A percentile compares a stretch with the other conserved stretches of the same genome.
These are phyloP conservation scores for Anastatica hierochuntica DNA, from an alignment of 345 rosid genomes.

Conservation along the genomic window DNA sequence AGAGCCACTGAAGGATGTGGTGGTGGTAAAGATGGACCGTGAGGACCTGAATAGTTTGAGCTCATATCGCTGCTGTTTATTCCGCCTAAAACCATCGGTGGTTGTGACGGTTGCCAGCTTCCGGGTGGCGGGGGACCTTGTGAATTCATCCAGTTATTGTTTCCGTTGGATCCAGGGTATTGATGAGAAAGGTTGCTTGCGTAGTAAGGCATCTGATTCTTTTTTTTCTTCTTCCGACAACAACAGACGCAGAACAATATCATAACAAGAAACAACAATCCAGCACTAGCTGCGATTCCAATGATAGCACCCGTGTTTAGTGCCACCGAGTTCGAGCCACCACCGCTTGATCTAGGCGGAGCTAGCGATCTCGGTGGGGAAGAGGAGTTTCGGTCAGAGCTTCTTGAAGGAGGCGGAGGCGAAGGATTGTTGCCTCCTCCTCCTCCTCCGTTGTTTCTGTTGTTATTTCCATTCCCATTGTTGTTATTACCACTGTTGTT, in stretches of 20 bases:
- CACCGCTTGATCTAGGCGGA: conserved; percentile 26
- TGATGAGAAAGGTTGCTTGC: neutral
- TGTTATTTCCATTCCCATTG: neutral
- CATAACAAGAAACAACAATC: conserved; percentile 32
- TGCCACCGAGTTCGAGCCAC: conserved; percentile 10
- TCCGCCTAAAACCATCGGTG: conserved; percentile 15
- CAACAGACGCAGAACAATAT: conserved; percentile 30
- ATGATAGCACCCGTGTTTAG: conserved; percentile 10
- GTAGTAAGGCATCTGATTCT: conserved; percentile 25
- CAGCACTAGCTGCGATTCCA: conserved; percentile 40
- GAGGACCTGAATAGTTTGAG: conserved; percentile 45
- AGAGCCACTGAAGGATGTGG: conserved; percentile 46
- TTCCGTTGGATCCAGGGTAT: conserved; percentile 2
- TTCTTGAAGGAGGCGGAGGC: conserved; percentile 22
- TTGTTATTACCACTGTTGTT: neutral
- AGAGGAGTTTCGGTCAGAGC: conserved; percentile 7
- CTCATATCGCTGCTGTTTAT: conserved; percentile 44
- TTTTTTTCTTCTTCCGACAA: conserved; percentile 41
- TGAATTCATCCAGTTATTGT: conserved; percentile 28
- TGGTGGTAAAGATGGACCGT: conserved; percentile 46
- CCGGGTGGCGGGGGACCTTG: conserved; percentile 33
- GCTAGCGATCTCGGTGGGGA: conserved; percentile 17
- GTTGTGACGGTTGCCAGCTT: conserved; percentile 26
- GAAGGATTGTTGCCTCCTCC: conserved; percentile 20
- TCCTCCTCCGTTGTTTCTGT: neutral